Percentiles rank a stretch among this genome's conserved stretches.
phyloP scores from a whole-genome alignment of 2,329 filamentous ascomycete species.

The Sporothrix brunneoviolacea region DNA sequence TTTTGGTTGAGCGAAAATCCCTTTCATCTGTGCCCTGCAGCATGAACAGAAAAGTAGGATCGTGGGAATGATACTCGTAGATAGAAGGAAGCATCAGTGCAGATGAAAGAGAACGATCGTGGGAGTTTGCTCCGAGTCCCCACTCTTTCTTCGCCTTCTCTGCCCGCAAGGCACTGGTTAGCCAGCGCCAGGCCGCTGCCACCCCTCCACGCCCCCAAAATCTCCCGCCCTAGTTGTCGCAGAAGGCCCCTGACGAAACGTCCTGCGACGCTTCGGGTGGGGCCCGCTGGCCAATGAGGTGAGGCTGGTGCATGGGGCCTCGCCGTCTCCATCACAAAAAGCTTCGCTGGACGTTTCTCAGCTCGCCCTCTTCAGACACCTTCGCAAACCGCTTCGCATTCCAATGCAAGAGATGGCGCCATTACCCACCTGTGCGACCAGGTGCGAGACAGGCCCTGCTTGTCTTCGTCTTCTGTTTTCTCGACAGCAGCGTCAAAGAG shows the following conservation, averaged over 20 bases:
- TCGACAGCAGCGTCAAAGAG: too few relatives aligned
- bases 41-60: background rate
- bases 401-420: slow-evolving; percentile 25
- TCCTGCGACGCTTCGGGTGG: slow-evolving; percentile 25
- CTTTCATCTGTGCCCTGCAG: slow-evolving; percentile 5
- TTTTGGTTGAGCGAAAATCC: background rate
- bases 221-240: slow-evolving; percentile 22
- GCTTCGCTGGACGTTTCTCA: background rate
- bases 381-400: slow-evolving; percentile 7
- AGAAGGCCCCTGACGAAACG: slow-evolving; percentile 34
- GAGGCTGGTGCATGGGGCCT: background rate
- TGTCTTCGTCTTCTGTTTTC: too few relatives aligned
- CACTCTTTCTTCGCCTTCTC: too few relatives aligned
- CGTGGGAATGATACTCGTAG: background rate
- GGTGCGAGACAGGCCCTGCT: slow-evolving; percentile 5
- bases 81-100: too few relatives aligned
- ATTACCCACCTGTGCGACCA: slow-evolving; percentile 27
- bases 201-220: too few relatives aligned
- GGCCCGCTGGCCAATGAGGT: slow-evolving; percentile 14
- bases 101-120: too few relatives aligned
- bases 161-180: too few relatives aligned
- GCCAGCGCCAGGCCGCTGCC: too few relatives aligned
- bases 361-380: background rate
- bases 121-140: too few relatives aligned
- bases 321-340: background rate